These are phyloP conservation scores for Scorias spongiosa DNA, from an alignment of 2,329 filamentous ascomycete genomes.

Conservation along the genomic window DNA sequence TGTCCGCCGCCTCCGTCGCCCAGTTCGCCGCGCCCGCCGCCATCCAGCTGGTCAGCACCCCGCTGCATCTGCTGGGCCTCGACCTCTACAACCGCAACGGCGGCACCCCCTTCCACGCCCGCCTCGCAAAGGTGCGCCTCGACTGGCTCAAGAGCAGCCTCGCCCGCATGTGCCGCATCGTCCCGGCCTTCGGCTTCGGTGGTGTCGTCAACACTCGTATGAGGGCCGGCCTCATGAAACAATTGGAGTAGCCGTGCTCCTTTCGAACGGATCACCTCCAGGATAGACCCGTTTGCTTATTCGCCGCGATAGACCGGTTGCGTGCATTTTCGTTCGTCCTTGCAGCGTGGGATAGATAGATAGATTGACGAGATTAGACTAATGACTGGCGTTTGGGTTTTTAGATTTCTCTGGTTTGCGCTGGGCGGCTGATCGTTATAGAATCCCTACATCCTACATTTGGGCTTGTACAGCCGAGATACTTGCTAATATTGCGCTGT, in stretches of 20 bases:
- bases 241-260: slow-evolving; percentile 27
- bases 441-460: no score
- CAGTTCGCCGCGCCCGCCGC: slow-evolving; percentile 70
- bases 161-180: slow-evolving; percentile 68
- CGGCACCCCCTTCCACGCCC: slow-evolving; percentile 37
- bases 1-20: slow-evolving; percentile 38
- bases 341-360: no score
- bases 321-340: no score
- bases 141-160: slow-evolving; percentile 63
- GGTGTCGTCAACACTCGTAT: slow-evolving; percentile 72
- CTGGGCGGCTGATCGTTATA: no score
- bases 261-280: no score
- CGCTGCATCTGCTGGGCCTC: slow-evolving; percentile 69
- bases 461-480: no score
- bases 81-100: slow-evolving; percentile 66
- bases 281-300: no score
- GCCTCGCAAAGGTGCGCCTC: slow-evolving; percentile 50
- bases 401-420: no score
- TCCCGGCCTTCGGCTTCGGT: slow-evolving; percentile 78
- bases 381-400: no score
- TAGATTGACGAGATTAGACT: no score
- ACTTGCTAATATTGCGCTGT: no score
- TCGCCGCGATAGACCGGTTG: no score
- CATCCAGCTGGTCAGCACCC: slow-evolving; percentile 67
- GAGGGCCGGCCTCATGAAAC: slow-evolving; percentile 50